These are phyloP conservation scores for Tolypocladium tropicale DNA, from an alignment of 2,329 filamentous ascomycete genomes.

Conservation along the genomic window DNA sequence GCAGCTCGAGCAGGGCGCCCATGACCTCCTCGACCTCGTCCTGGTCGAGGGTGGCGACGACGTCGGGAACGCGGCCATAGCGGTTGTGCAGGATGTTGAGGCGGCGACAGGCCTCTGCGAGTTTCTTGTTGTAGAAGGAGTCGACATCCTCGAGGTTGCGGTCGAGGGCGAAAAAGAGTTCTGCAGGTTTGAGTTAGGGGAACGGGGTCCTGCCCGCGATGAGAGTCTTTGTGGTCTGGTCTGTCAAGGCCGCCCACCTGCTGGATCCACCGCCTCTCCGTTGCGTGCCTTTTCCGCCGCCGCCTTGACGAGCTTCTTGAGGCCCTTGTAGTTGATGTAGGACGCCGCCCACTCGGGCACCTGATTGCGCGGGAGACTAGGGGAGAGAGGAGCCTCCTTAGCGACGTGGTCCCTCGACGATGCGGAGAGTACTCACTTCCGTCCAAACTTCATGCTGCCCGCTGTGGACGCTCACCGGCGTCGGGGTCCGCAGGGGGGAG, in stretches of 20 bases:
- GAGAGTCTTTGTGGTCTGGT: constrained; percentile 7
- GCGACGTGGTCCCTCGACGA: constrained; percentile 4
- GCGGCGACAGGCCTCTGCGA: constrained; percentile 71
- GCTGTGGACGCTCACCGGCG: background rate
- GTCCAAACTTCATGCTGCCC: constrained; percentile 49
- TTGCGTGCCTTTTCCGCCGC: constrained; percentile 54
- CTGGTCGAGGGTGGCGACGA: constrained; percentile 63
- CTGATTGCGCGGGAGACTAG: constrained; percentile 65
- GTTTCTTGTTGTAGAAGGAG: constrained; percentile 94
- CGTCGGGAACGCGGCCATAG: constrained; percentile 66
- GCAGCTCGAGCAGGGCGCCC: constrained; percentile 78
- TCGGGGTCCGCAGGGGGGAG: background rate
- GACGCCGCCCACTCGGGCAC: constrained; percentile 77
- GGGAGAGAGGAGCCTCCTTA: constrained; percentile 6
- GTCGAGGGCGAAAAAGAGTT: constrained; percentile 94
- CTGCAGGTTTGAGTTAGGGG: constrained; percentile 40
- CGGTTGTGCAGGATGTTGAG: constrained; percentile 79
- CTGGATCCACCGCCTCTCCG: constrained; percentile 73
- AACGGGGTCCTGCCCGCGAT: constrained; percentile 15
- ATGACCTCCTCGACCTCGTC: constrained; percentile 89
- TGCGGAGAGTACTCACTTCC: constrained; percentile 36
- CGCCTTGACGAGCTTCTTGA: constrained; percentile 93
- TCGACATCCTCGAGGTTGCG: constrained; percentile 97
- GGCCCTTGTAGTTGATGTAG: constrained; percentile 82
- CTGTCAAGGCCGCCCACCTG: constrained; percentile 54